These are phyloP conservation scores for Terana coerulea DNA, from an alignment of 768 basidiomycete genomes.

Conservation along the genomic window DNA sequence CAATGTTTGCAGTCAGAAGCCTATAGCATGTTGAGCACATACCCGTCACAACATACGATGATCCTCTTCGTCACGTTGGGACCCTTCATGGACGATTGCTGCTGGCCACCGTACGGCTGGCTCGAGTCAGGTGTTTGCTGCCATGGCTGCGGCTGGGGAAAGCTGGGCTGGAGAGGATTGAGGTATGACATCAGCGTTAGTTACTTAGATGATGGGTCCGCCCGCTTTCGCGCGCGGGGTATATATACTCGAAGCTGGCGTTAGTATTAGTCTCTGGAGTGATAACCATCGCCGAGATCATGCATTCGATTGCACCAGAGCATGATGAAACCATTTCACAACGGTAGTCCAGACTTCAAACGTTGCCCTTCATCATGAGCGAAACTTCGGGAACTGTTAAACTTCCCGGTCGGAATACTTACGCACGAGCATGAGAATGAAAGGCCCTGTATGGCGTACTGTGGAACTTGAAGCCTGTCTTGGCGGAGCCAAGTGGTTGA, in stretches of 20 bases:
- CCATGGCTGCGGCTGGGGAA: neutral
- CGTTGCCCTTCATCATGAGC: too few relatives aligned
- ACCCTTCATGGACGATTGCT: conserved; percentile 2
- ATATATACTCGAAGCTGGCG: conserved; percentile 8
- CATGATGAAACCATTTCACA: too few relatives aligned
- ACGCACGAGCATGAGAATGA: too few relatives aligned
- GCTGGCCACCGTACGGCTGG: too few relatives aligned
- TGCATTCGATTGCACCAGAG: too few relatives aligned
- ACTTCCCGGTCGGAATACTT: too few relatives aligned
- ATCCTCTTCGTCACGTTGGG: conserved; percentile 48
- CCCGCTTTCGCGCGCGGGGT: neutral
- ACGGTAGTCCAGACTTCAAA: too few relatives aligned
- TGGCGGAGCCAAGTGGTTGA: too few relatives aligned
- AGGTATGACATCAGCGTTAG: conserved; percentile 2
- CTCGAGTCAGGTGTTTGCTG: too few relatives aligned
- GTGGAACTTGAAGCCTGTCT: too few relatives aligned
- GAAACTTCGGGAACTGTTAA: too few relatives aligned
- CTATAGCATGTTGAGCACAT: conserved; percentile 17
- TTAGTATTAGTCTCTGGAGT: neutral
- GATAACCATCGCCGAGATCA: conserved; percentile 1
- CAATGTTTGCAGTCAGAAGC: neutral
- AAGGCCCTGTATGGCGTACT: too few relatives aligned
- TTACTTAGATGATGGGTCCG: neutral
- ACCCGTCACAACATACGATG: conserved; percentile 77
- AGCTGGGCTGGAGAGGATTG: neutral